Base-by-base conservation (phyloP, 257 asterid genomes). In the Nemophila menziesii region DNA sequence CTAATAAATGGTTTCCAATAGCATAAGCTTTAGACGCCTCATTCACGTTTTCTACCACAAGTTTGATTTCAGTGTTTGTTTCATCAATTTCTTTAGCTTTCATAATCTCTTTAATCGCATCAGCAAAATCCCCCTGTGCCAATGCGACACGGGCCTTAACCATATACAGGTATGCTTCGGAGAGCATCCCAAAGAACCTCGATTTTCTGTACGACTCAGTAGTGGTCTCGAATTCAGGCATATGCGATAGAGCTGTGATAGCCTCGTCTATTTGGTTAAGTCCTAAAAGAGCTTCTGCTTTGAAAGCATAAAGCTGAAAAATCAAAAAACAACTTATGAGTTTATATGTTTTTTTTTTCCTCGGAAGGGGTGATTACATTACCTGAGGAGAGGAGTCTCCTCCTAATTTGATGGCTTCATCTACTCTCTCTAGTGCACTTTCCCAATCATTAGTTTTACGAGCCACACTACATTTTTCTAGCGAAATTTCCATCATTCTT, bases 231-330 rank as follows among this genome's bases (percentile, higher is more conserved):
- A 62, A 56, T 53, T 57, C 70, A 54, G 82, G 69, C 55, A 71
- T 33, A 24, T 66, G 57, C 23, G 95, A 66, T 21, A 75, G 42
- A 12, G 75, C 61, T 12, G 37, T 44, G 36, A 52, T 60, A 6
- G 92, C 92, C 49, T 72, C 87, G 5, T 80, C 93, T 39, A 72
- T 52, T 36, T 65, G 84, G 65, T 69, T 77, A 54, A 84, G 87
- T 73, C 84, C 84, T 67, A 84, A 56, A 52, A 80, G 74, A 43
- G 95, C 90, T 67, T 89, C 98, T 20, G 94, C 93, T 63, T 76
- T 74, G 64, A 92, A 80, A 24, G 95, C 84, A 53, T 55, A 64
- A 29, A 89, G 73, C 98, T 89, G 94, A 51, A 75, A 57, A 69
- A 60, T 43, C 69, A 64, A n/a, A n/a, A n/a, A n/a, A n/a, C n/a